Conservation (phyloP, 2,329 filamentous ascomycete species). For the Fusarium sp. region DNA sequence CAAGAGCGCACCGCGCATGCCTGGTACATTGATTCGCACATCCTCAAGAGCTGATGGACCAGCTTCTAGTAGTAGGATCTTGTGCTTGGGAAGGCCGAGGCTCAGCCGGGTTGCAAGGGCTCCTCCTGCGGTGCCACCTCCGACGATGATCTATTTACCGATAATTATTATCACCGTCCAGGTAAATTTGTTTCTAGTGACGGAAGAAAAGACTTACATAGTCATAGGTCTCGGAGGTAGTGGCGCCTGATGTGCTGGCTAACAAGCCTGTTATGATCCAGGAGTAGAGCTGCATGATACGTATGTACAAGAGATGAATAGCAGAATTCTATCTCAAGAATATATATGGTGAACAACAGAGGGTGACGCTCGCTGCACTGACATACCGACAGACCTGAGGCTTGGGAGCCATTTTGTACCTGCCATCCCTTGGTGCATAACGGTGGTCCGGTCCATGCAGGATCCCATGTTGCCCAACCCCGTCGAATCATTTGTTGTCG, state of each 20-base stretch:
- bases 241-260: not conserved
- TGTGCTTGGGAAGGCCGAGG: slow-evolving; percentile 44
- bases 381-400: not conserved
- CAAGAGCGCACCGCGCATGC: slow-evolving; percentile 46
- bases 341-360: too few relatives aligned
- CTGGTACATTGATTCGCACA: slow-evolving; percentile 49
- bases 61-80: slow-evolving; percentile 48
- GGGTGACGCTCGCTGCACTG: too few relatives aligned
- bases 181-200: not conserved
- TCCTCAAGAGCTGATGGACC: slow-evolving; percentile 47
- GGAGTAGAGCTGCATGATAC: not conserved
- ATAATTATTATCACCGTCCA: not conserved
- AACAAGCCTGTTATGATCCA: not conserved
- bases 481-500: not conserved
- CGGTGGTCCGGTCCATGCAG: not conserved
- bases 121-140: slow-evolving; percentile 51
- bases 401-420: not conserved
- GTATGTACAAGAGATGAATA: not conserved
- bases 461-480: not conserved
- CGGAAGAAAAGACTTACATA: not conserved
- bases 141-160: slow-evolving; percentile 46
- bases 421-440: not conserved
- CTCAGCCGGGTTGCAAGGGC: slow-evolving; percentile 51
- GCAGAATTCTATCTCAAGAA: not conserved
- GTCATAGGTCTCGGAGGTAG: not conserved